Conservation (phyloP, 2,329 filamentous ascomycete genomes). For the Fusarium sp. region DNA sequence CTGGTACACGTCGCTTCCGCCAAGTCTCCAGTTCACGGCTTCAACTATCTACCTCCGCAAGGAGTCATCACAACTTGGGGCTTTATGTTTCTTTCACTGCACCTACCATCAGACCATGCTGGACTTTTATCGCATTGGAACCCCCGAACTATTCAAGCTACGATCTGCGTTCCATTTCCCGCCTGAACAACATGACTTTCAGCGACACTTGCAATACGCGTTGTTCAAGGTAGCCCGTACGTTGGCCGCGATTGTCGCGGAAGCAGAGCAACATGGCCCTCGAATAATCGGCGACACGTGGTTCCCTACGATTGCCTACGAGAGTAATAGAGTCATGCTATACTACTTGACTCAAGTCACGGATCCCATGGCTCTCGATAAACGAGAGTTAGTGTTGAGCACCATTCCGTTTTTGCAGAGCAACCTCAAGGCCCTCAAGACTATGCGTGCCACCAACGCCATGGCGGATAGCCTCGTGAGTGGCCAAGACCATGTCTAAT, state of each 20-base stretch:
- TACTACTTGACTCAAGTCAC: conserved; percentile 26
- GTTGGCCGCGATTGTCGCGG: conserved; percentile 22
- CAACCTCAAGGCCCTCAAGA: conserved; percentile 25
- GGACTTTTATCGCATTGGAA: conserved; percentile 31
- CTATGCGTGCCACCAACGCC: conserved; percentile 20
- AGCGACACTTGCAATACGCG: conserved; percentile 6
- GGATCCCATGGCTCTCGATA: background rate
- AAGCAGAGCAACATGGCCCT: conserved; percentile 26
- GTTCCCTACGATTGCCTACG: conserved; percentile 31
- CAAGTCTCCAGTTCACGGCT: conserved; percentile 15
- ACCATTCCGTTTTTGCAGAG: conserved; percentile 27
- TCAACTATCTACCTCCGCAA: conserved; percentile 27
- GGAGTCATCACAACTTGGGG: conserved; percentile 24
- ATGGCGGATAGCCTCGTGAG: conserved; percentile 28
- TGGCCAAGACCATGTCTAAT: background rate
- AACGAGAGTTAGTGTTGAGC: conserved; percentile 20
- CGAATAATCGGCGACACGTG: conserved; percentile 21
- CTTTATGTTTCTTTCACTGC: conserved; percentile 30
- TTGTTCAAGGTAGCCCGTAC: conserved; percentile 11
- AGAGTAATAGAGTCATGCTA: conserved; percentile 29
- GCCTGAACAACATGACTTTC: conserved; percentile 14
- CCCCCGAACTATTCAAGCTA: conserved; percentile 23
- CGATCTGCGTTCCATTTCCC: conserved; percentile 27
- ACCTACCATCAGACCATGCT: conserved; percentile 31
- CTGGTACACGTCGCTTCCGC: conserved; percentile 21